Evolutionary conservation across 192 early-diverging fungal genomes (phyloP).

Genomic region (Phycomyces blakesleeanus): DNA sequence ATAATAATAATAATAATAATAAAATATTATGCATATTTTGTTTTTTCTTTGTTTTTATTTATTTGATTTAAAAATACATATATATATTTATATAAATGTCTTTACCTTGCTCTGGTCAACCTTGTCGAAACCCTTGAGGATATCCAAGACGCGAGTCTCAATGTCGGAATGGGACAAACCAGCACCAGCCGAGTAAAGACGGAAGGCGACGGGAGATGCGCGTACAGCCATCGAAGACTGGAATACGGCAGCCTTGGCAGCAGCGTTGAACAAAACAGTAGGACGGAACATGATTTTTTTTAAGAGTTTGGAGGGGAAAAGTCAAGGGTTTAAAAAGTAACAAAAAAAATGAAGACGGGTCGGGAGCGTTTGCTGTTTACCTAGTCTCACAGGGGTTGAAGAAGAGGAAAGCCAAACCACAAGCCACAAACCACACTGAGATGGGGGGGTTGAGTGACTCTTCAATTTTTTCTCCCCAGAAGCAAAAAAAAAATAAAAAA

Average conservation of each 20-base stretch:
- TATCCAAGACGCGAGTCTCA: slow-evolving; percentile 81
- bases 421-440: too few relatives aligned
- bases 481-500: too few relatives aligned
- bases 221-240: slow-evolving; percentile 28
- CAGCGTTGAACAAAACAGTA: slow-evolving; percentile 32
- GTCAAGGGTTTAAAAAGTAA: slow-evolving; percentile 7
- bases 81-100: too few relatives aligned
- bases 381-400: not conserved
- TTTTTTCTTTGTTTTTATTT: too few relatives aligned
- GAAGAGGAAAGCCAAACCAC: not conserved
- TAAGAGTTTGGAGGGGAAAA: too few relatives aligned
- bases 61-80: too few relatives aligned
- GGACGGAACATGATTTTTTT: slow-evolving; percentile 38
- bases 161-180: slow-evolving; percentile 66
- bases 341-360: too few relatives aligned
- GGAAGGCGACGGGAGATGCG: slow-evolving; percentile 42
- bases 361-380: not conserved
- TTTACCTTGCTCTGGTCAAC: slow-evolving; percentile 88
- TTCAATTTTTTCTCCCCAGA: not conserved
- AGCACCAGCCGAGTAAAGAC: slow-evolving; percentile 74
- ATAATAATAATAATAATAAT: too few relatives aligned
- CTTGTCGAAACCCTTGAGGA: slow-evolving; percentile 96
- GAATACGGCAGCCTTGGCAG: slow-evolving; percentile 37
- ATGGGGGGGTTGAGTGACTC: not conserved
- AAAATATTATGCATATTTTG: too few relatives aligned